Conservation (phyloP, 2,329 filamentous ascomycete species). For the Xylaria digitata region DNA sequence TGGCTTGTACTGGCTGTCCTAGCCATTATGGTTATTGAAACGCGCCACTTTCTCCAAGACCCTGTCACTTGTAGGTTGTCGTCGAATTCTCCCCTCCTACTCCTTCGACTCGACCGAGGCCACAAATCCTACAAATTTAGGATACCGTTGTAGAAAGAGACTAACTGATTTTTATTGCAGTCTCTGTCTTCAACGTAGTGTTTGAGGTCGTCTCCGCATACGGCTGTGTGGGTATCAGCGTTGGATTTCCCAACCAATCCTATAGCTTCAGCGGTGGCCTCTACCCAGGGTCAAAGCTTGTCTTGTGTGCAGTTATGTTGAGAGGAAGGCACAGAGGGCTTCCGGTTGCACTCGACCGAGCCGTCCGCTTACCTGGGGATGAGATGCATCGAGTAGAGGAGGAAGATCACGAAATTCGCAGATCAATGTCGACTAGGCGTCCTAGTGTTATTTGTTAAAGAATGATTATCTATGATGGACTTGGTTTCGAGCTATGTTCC, state of each 20-base stretch:
- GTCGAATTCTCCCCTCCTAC: neutral
- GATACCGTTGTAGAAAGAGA: neutral
- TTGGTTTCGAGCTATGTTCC: neutral
- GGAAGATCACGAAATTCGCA: conserved; percentile 55
- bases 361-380: conserved; percentile 57
- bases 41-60: conserved; percentile 62
- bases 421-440: conserved; percentile 51
- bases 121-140: neutral
- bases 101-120: neutral
- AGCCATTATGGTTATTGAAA: conserved; percentile 70
- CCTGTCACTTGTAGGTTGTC: conserved; percentile 56
- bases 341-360: conserved; percentile 67
- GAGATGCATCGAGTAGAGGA: conserved; percentile 55
- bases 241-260: conserved; percentile 62
- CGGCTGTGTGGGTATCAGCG: conserved; percentile 68
- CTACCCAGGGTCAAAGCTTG: conserved; percentile 65
- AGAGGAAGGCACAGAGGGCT: conserved; percentile 65
- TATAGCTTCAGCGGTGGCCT: conserved; percentile 68
- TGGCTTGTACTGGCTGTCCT: conserved; percentile 70
- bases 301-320: conserved; percentile 67
- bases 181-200: conserved; percentile 68
- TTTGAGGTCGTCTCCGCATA: conserved; percentile 69
- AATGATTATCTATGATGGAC: neutral
- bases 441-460: conserved; percentile 40
- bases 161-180: conserved; percentile 11